phyloP scores from a whole-genome alignment of 2,329 filamentous ascomycete genomes.

The Purpureocillium takamizusanense region DNA sequence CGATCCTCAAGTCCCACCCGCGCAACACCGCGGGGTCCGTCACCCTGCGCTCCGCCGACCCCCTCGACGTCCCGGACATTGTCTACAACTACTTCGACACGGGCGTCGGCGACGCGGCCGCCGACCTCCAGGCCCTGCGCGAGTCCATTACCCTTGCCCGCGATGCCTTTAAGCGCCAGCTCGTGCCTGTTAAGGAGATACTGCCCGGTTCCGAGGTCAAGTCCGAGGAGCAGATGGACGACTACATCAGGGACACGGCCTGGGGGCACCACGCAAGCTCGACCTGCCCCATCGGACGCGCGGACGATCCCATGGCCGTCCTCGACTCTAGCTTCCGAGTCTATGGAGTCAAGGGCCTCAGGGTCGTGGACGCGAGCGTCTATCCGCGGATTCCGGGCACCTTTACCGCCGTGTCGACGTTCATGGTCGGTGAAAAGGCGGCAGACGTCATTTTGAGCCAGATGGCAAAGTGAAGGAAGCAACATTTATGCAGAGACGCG shows the following conservation, averaged over 20 bases:
- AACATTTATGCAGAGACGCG: too few relatives aligned
- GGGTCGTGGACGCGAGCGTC: constrained; percentile 49
- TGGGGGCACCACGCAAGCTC: constrained; percentile 51
- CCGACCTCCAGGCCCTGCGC: constrained; percentile 42
- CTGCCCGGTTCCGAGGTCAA: constrained; percentile 27
- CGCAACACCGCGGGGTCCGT: constrained; percentile 56
- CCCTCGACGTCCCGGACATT: constrained; percentile 54
- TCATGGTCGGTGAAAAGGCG: constrained; percentile 51
- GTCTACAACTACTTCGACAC: constrained; percentile 52
- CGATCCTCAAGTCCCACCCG: constrained; percentile 49
- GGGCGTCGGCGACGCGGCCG: constrained; percentile 34
- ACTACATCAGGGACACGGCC: constrained; percentile 36
- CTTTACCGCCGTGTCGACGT: constrained; percentile 39
- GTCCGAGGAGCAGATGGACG: constrained; percentile 30
- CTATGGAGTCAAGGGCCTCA: constrained; percentile 38
- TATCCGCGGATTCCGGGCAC: constrained; percentile 42
- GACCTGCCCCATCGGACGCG: constrained; percentile 44
- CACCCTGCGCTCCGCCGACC: constrained; percentile 49
- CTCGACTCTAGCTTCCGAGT: constrained; percentile 47
- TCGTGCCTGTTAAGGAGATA: constrained; percentile 9
- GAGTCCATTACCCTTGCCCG: constrained; percentile 47
- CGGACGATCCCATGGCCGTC: constrained; percentile 43
- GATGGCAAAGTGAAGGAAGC: background rate
- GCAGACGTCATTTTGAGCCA: constrained; percentile 11
- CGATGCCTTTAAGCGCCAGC: constrained; percentile 20